Evolutionary conservation across 345 rosid genomes (phyloP), one percentile per base, ranked within the genome.

Genomic region (Populus alba): DNA sequence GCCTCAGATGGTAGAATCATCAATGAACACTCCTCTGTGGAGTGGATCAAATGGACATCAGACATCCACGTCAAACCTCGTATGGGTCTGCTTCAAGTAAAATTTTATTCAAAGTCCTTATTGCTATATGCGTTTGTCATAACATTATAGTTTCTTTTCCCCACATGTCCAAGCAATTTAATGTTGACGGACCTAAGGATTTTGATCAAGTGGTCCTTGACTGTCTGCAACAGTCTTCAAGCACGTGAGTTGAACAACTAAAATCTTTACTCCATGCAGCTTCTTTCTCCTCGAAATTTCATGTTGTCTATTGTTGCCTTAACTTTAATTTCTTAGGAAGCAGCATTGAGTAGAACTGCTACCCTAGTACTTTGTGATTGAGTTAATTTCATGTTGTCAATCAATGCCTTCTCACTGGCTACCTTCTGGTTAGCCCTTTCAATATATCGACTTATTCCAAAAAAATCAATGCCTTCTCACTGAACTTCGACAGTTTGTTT

Each of bases 141-240:
- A 31, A 81, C 18, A 37, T 39, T 74, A 49, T 70, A 22, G 16
- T 63, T 47, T 77, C 8, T 61, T 49, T 73, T 35, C 29, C 49
- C 12, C 82, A 95, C 95, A 78, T 85, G 0, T 71, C 93, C 11
- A 77, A 84, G 38, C 93, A 92, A 70, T 79, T 57, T 38, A 80
- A 83, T 43, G 75, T 84, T 43, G 91, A 86, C 78, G 97, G 93
- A 11, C 88, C 90, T 70, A 92, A 88, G 87, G 85, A 88, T 84
- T 81, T 84, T 53, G 99, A 93, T 85, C 94, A 92, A 71, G 77
- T 89, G 89, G 90, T 95, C 81, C 83, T 93, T 59, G 92, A 91
- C 78, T 91, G 83, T 83, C 91, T 93, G 73, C 94, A 87, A 87
- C 94, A 91, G 74, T 90, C 90, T 51, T 78, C 92, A 71, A 86